Evolutionary conservation across 108 stramenopile genomes (phyloP).

Genomic region (Cyclotella sp.): DNA sequence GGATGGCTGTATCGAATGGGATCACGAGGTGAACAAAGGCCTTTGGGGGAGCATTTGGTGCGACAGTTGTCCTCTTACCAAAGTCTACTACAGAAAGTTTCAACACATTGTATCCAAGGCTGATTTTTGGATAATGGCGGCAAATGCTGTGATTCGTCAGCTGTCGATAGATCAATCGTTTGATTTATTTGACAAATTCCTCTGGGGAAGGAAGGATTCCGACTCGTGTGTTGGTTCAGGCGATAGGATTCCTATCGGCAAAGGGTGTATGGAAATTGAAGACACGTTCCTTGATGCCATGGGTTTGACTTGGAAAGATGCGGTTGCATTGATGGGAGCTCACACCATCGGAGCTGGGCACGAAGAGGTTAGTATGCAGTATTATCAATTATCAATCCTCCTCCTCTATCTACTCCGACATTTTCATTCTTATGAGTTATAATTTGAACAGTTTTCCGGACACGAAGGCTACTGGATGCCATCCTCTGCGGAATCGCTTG

Average conservation of each 20-base stretch:
- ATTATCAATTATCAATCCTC: too few species aligned
- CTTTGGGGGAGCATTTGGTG: too few species aligned
- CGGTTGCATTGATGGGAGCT: slow-evolving; percentile 32
- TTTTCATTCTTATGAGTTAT: background rate
- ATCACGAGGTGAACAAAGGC: slow-evolving; percentile 18
- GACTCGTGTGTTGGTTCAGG: slow-evolving; percentile 5
- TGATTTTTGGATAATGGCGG: slow-evolving; percentile 34
- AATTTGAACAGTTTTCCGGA: background rate
- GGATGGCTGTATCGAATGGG: slow-evolving; percentile 30
- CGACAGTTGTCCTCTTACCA: background rate
- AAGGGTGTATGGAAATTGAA: slow-evolving; percentile 20
- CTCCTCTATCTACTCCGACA: too few species aligned
- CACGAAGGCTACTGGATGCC: slow-evolving; percentile 31
- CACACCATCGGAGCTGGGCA: slow-evolving; percentile 27
- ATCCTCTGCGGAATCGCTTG: slow-evolving; percentile 11
- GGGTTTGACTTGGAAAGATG: slow-evolving; percentile 37
- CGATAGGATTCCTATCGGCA: slow-evolving; percentile 11
- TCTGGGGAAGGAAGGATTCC: slow-evolving; percentile 28
- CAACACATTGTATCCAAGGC: slow-evolving; percentile 17
- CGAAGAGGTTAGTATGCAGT: too few species aligned
- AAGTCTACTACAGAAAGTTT: slow-evolving; percentile 11
- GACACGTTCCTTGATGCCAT: slow-evolving; percentile 25
- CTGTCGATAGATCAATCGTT: slow-evolving; percentile 15
- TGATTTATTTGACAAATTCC: slow-evolving; percentile 20
- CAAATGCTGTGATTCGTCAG: slow-evolving; percentile 29